Evolutionary conservation across 208 protist genomes (phyloP).

Genomic region (Trypanosoma caninum): DNA sequence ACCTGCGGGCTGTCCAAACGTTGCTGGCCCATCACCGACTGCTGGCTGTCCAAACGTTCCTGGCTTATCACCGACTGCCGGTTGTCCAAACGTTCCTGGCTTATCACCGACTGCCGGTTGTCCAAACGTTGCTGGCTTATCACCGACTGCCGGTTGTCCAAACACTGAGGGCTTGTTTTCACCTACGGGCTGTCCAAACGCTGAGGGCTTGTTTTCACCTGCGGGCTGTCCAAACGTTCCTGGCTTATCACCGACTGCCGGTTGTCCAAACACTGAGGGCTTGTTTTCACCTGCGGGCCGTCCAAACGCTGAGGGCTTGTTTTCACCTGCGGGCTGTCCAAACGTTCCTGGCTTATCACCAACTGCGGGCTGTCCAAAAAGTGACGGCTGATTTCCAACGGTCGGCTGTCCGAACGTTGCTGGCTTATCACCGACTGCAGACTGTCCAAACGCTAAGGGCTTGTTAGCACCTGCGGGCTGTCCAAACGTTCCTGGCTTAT

Average conservation of each 20-base stretch:
- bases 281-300: not conserved
- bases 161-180: not conserved
- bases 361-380: not conserved
- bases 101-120: not conserved
- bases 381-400: not conserved
- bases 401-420: not conserved
- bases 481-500: not conserved
- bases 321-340: not conserved
- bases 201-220: not conserved
- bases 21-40: not conserved
- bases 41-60: not conserved
- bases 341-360: not conserved
- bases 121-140: not conserved
- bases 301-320: not conserved
- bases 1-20: not conserved
- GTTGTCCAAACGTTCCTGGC: not conserved
- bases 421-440: not conserved
- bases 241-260: not conserved
- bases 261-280: not conserved
- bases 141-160: not conserved
- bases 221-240: not conserved
- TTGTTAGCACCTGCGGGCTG: not conserved
- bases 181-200: not conserved
- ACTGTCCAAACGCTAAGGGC: not conserved
- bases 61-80: not conserved